These are phyloP conservation scores for Trifolium repens DNA, from an alignment of 306 rosid species.

Conservation along the genomic window DNA sequence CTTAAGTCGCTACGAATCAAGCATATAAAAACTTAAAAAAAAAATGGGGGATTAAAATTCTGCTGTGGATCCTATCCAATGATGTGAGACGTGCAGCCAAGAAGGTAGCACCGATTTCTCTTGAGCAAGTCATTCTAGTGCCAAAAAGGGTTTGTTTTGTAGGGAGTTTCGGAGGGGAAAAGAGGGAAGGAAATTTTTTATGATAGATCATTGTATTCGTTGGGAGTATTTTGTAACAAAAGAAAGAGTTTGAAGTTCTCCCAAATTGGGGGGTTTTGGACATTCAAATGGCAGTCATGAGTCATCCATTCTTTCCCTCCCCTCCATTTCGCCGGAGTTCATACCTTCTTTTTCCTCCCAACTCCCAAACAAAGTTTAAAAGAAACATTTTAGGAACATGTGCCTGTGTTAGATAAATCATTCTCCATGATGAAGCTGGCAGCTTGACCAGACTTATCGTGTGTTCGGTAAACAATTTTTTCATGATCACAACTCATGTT, in stretches of 20 bases:
- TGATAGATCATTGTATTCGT: background rate
- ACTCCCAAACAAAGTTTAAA: background rate
- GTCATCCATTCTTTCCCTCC: background rate
- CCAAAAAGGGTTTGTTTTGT: background rate
- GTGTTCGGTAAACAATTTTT: background rate
- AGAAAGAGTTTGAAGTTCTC: background rate
- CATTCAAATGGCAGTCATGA: background rate
- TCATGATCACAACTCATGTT: background rate
- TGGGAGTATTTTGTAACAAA: background rate
- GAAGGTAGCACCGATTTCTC: conserved; percentile 7
- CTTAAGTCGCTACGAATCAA: conserved; percentile 4
- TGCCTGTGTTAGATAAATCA: conserved; percentile 4
- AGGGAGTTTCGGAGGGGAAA: background rate
- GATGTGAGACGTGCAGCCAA: conserved; percentile 9
- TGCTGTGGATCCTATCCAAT: too few species aligned
- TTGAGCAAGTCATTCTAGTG: background rate
- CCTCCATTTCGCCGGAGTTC: background rate
- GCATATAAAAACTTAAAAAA: conserved; percentile 1
- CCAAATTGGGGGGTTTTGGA: background rate
- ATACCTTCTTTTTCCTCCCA: background rate
- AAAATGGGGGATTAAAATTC: background rate
- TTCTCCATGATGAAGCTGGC: conserved; percentile 2
- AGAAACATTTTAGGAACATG: background rate
- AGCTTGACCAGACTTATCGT: conserved; percentile 2
- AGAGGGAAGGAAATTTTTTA: background rate